Percentiles rank a stretch among this genome's conserved stretches.
Evolutionary conservation across 345 rosid genomes (phyloP).

Genomic region (Salix caprea): DNA sequence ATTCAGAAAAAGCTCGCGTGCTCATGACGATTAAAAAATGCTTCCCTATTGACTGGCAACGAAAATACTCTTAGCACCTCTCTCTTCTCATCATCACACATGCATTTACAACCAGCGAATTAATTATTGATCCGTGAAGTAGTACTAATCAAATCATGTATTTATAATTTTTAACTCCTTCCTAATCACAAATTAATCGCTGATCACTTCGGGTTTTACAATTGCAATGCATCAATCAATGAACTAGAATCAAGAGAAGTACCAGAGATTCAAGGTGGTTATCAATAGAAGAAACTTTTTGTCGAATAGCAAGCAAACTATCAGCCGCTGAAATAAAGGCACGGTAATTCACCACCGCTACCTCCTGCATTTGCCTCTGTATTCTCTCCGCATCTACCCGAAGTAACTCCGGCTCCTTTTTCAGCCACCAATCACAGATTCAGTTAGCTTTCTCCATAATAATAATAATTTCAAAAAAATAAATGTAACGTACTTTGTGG

Average conservation of each 20-base stretch:
- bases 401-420: conserved; percentile 89
- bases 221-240: not conserved
- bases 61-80: too few species aligned
- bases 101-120: too few species aligned
- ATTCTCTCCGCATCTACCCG: conserved; percentile 93
- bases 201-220: not conserved
- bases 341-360: conserved; percentile 90
- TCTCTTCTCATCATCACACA: too few species aligned
- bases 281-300: conserved; percentile 81
- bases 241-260: not conserved
- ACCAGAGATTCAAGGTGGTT: conserved; percentile 88
- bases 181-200: not conserved
- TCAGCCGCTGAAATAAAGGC: conserved; percentile 92
- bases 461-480: not conserved
- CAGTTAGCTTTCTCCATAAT: not conserved
- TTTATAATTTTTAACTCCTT: too few species aligned
- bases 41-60: too few species aligned
- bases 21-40: too few species aligned
- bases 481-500: conserved; percentile 55
- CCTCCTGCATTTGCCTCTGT: conserved; percentile 98
- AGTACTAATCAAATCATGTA: too few species aligned
- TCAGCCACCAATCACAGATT: not conserved
- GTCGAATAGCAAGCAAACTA: conserved; percentile 77
- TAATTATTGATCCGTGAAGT: too few species aligned
- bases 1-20: too few species aligned